Percentiles rank a stretch among this genome's conserved stretches.
phyloP scores from a whole-genome alignment of 768 basidiomycete species.

The Lyophyllum atratum region DNA sequence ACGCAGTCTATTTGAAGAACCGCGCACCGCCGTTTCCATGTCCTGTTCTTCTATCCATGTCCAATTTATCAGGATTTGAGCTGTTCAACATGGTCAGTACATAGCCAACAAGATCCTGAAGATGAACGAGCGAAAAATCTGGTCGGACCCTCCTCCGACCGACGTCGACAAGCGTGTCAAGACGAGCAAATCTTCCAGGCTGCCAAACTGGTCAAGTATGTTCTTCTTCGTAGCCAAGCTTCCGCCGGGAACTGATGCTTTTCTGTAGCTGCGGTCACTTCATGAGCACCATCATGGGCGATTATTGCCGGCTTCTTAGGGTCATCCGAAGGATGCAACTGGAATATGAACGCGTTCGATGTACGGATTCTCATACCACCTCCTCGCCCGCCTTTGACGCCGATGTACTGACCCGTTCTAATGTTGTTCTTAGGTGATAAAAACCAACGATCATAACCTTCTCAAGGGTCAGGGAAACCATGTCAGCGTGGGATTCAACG shows the following conservation, averaged over 20 bases:
- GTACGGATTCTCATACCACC: conserved; percentile 17
- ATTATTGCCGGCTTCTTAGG: conserved; percentile 63
- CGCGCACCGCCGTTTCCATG: no score
- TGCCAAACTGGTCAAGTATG: conserved; percentile 51
- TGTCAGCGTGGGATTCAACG: conserved; percentile 68
- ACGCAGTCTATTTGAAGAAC: no score
- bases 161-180: conserved; percentile 32
- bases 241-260: background rate
- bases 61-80: no score
- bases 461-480: conserved; percentile 64
- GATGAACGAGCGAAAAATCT: conserved; percentile 55
- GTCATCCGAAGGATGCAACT: conserved; percentile 50
- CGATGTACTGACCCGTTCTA: no score
- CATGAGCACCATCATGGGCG: conserved; percentile 55
- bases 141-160: conserved; percentile 41
- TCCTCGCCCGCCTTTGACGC: no score
- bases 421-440: conserved; percentile 31
- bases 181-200: conserved; percentile 64
- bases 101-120: conserved; percentile 53
- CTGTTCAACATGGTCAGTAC: no score
- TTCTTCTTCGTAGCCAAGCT: background rate
- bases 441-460: conserved; percentile 32
- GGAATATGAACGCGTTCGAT: conserved; percentile 47
- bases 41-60: no score
- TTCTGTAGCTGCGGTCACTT: conserved; percentile 49